phyloP scores from a whole-genome alignment of 768 basidiomycete species.

The Suillus plorans region DNA sequence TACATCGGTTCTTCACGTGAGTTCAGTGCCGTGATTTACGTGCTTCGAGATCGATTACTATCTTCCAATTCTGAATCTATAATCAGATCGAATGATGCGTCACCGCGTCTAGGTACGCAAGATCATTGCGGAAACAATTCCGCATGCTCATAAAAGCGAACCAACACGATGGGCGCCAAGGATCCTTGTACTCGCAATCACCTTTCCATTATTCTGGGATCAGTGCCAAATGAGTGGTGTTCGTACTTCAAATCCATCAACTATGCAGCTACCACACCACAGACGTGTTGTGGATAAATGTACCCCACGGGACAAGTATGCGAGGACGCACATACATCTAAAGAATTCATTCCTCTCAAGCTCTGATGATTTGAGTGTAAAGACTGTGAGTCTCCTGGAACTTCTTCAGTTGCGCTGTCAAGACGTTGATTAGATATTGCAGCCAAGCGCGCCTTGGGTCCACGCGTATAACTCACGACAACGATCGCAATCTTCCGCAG shows the following conservation, averaged over 20 bases:
- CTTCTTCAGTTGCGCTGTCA: not conserved
- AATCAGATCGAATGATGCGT: slow-evolving; percentile 19
- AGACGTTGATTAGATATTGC: not conserved
- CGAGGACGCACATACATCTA: slow-evolving; percentile 29
- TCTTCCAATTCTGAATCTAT: slow-evolving; percentile 11
- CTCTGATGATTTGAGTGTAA: slow-evolving; percentile 27
- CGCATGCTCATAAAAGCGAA: slow-evolving; percentile 19
- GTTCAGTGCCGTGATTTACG: slow-evolving; percentile 23
- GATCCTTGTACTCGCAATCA: not conserved
- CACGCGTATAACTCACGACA: slow-evolving; percentile 19
- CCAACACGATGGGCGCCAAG: not conserved
- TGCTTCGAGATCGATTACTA: slow-evolving; percentile 15
- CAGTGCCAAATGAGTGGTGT: not conserved
- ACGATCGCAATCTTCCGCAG: slow-evolving; percentile 33
- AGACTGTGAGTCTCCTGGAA: slow-evolving; percentile 14
- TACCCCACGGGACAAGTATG: slow-evolving; percentile 34
- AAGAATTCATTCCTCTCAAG: slow-evolving; percentile 26
- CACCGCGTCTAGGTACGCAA: not conserved
- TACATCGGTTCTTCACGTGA: slow-evolving; percentile 6
- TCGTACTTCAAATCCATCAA: not conserved
- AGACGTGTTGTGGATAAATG: slow-evolving; percentile 34
- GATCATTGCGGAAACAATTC: slow-evolving; percentile 14
- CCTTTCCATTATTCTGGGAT: not conserved
- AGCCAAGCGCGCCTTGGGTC: slow-evolving; percentile 20
- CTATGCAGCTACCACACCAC: slow-evolving; percentile 22